Percentiles rank a stretch among this genome's conserved stretches.
phyloP scores from a whole-genome alignment of 257 asterid species.

The Solanum pinnatisectum region DNA sequence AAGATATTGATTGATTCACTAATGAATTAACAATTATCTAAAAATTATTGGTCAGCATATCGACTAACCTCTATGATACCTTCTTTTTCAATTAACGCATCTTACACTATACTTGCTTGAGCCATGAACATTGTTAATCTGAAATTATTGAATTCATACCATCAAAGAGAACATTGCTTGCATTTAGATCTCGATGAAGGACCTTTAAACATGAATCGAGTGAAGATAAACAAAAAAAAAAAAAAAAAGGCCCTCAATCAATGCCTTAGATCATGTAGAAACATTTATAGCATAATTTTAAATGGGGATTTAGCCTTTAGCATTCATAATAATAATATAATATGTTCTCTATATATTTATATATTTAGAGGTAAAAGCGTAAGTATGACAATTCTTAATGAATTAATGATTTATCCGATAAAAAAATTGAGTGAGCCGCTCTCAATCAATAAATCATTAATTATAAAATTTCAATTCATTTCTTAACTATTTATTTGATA shows the following conservation, averaged over 20 bases:
- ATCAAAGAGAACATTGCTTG: neutral
- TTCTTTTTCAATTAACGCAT: too few relatives aligned
- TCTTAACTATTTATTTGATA: too few relatives aligned
- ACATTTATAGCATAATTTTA: neutral
- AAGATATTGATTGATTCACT: too few relatives aligned
- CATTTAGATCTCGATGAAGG: neutral
- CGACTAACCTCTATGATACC: neutral
- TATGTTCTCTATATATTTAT: too few relatives aligned
- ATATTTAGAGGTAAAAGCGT: too few relatives aligned
- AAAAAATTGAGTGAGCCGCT: too few relatives aligned
- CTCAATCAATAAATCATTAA: too few relatives aligned
- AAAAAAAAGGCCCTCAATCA: neutral
- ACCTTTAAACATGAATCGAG: neutral
- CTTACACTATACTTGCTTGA: neutral
- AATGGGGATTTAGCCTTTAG: neutral
- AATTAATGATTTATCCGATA: too few relatives aligned
- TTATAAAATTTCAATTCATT: too few relatives aligned
- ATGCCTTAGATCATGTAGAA: neutral
- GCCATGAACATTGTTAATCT: neutral
- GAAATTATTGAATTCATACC: neutral
- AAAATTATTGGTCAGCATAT: too few relatives aligned
- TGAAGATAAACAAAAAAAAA: neutral
- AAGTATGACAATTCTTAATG: too few relatives aligned
- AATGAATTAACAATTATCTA: neutral
- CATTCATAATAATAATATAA: neutral